Conservation (phyloP, 116 monocot genomes). For the Posidonia oceanica region DNA sequence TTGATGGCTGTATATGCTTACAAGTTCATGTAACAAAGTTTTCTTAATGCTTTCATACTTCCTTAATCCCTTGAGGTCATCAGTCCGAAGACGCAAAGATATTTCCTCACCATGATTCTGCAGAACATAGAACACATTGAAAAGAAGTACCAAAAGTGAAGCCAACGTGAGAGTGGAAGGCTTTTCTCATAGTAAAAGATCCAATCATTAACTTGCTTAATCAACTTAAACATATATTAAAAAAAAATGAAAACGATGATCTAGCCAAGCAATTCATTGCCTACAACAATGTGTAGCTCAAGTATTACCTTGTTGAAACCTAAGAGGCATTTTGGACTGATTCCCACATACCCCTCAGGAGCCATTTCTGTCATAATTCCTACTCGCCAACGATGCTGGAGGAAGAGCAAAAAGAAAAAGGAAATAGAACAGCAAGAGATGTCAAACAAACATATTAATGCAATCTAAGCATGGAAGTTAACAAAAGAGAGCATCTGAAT, state of each 20-base stretch:
- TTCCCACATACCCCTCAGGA: conserved; percentile 92
- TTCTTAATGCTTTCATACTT: conserved; percentile 93
- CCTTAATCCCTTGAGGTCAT: conserved; percentile 94
- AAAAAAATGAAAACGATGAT: no score
- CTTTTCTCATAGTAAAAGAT: neutral
- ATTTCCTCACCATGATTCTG: conserved; percentile 94
- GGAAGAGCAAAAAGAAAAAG: neutral
- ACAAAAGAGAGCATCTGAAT: neutral
- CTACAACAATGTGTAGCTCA: neutral
- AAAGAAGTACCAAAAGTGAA: neutral
- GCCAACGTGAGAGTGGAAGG: neutral
- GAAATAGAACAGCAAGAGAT: neutral
- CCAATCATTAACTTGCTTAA: no score
- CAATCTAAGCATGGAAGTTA: neutral
- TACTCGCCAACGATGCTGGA: conserved; percentile 78
- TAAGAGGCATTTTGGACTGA: conserved; percentile 79
- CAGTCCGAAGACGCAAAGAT: conserved; percentile 89
- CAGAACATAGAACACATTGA: conserved; percentile 3
- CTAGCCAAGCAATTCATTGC: no score
- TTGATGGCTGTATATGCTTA: conserved; percentile 12
- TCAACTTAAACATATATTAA: no score
- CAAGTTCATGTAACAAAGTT: conserved; percentile 91
- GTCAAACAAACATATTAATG: neutral
- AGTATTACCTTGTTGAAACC: conserved; percentile 85
- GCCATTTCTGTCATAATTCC: conserved; percentile 97